These are phyloP conservation scores for Cutaneotrichosporon spelunceum DNA, from an alignment of 1,284 basidiomycete species.

Conservation along the genomic window DNA sequence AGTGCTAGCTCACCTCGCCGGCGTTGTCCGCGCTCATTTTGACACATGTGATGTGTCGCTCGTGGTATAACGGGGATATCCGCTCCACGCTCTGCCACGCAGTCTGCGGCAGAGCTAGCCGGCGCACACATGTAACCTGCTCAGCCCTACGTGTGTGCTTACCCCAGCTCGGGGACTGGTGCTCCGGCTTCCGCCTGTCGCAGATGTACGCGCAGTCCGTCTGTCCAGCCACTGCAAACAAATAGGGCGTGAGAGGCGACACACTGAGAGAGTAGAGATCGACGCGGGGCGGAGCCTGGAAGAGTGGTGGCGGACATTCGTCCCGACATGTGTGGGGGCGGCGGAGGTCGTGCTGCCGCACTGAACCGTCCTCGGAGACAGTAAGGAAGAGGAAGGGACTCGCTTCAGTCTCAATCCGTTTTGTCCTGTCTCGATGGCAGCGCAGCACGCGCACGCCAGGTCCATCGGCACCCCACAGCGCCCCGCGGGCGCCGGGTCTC, in stretches of 20 bases:
- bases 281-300: conserved; percentile 43
- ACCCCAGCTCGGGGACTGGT: conserved; percentile 71
- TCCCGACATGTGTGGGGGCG: conserved; percentile 48
- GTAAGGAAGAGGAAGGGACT: conserved; percentile 80
- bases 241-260: conserved; percentile 52
- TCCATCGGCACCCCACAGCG: conserved; percentile 34
- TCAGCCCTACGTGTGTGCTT: conserved; percentile 48
- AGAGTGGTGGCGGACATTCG: conserved; percentile 47
- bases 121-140: conserved; percentile 71
- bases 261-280: conserved; percentile 54
- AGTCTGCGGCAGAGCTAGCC: conserved; percentile 63
- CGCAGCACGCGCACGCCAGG: conserved; percentile 57
- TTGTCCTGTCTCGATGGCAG: conserved; percentile 66
- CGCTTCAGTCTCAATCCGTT: conserved; percentile 77
- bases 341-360: conserved; percentile 82
- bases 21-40: conserved; percentile 71
- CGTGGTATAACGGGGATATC: conserved; percentile 43
- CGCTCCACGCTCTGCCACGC: conserved; percentile 38
- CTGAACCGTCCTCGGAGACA: conserved; percentile 71
- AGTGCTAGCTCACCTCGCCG: conserved; percentile 63
- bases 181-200: conserved; percentile 73
- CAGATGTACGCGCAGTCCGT: conserved; percentile 73
- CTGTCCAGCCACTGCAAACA: conserved; percentile 55
- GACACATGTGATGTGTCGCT: conserved; percentile 70
- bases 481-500: conserved; percentile 16